A percentile compares a stretch with the other conserved stretches of the same genome.
These are phyloP conservation scores for Calonectria hawksworthii DNA, from an alignment of 2,329 filamentous ascomycete genomes.

Conservation along the genomic window DNA sequence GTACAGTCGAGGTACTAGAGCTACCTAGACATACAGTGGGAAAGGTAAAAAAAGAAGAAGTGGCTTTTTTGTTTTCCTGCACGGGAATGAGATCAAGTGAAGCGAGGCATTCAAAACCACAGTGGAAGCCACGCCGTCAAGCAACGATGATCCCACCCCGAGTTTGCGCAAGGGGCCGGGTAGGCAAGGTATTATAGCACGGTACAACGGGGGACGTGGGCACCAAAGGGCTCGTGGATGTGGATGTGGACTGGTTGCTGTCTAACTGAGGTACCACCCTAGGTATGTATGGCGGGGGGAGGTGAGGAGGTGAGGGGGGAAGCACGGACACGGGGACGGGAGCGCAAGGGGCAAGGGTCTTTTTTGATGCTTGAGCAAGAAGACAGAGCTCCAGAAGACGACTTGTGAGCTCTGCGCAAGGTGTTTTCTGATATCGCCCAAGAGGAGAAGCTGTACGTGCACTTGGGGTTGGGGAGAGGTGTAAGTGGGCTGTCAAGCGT, in stretches of 20 bases:
- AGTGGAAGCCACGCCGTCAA: constrained; percentile 27
- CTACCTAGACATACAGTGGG: constrained; percentile 8
- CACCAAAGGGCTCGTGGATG: constrained; percentile 11
- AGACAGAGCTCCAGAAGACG: background rate
- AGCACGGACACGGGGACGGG: constrained; percentile 20
- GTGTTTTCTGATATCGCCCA: background rate
- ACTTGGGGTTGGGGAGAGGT: background rate
- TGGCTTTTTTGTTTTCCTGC: constrained; percentile 8
- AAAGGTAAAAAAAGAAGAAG: constrained; percentile 3
- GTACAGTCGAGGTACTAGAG: constrained; percentile 5
- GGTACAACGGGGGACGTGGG: constrained; percentile 13
- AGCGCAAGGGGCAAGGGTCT: constrained; percentile 4
- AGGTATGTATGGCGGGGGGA: background rate
- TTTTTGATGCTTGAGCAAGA: background rate
- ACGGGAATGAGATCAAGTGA: constrained; percentile 4
- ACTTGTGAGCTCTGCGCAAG: background rate
- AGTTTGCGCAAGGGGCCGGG: constrained; percentile 21
- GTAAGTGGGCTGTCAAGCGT: constrained; percentile 2
- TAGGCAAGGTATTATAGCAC: constrained; percentile 10
- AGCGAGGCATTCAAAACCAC: constrained; percentile 3
- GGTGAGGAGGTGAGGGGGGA: background rate
- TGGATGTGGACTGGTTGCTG: background rate
- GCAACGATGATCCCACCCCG: constrained; percentile 28
- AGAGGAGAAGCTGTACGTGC: background rate
- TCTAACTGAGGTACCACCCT: constrained; percentile 15